A percentile compares a stretch with the other conserved stretches of the same genome.
Conservation (phyloP, 768 basidiomycete genomes). For the Pulveroboletus sp. region DNA sequence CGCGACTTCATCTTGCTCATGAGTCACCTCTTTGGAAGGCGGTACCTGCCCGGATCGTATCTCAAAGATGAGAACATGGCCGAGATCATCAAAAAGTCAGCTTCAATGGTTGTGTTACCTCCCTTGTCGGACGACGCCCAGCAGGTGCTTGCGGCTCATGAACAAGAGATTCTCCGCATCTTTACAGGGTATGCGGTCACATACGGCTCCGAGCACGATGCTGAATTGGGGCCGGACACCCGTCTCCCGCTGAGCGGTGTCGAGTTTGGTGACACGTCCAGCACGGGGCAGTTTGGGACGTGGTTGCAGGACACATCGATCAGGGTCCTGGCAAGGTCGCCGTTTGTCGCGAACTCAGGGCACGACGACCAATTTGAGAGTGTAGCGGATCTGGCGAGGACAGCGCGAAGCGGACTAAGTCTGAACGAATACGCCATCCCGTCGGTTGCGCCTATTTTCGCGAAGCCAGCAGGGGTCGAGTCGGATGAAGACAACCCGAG, state of each 20-base stretch:
- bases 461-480: slow-evolving; percentile 19
- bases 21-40: slow-evolving; percentile 66
- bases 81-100: slow-evolving; percentile 40
- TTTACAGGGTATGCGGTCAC: slow-evolving; percentile 55
- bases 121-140: slow-evolving; percentile 41
- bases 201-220: slow-evolving; percentile 41
- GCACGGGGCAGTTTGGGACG: slow-evolving; percentile 25
- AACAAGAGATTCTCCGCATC: slow-evolving; percentile 47
- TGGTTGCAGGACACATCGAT: slow-evolving; percentile 40
- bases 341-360: slow-evolving; percentile 68
- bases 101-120: slow-evolving; percentile 58
- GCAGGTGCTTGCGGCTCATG: slow-evolving; percentile 44
- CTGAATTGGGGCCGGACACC: slow-evolving; percentile 41
- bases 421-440: slow-evolving; percentile 63
- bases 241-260: slow-evolving; percentile 48
- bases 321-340: slow-evolving; percentile 47
- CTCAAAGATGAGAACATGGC: slow-evolving; percentile 35
- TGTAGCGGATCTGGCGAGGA: slow-evolving; percentile 50
- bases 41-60: slow-evolving; percentile 47
- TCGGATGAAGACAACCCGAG: background rate
- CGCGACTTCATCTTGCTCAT: slow-evolving; percentile 52
- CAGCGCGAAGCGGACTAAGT: slow-evolving; percentile 51
- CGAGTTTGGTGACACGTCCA: slow-evolving; percentile 18
- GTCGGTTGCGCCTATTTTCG: slow-evolving; percentile 40
- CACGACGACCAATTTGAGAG: slow-evolving; percentile 53